Evolutionary conservation across 192 early-diverging fungal genomes (phyloP).

Genomic region (Coemansia sp.): DNA sequence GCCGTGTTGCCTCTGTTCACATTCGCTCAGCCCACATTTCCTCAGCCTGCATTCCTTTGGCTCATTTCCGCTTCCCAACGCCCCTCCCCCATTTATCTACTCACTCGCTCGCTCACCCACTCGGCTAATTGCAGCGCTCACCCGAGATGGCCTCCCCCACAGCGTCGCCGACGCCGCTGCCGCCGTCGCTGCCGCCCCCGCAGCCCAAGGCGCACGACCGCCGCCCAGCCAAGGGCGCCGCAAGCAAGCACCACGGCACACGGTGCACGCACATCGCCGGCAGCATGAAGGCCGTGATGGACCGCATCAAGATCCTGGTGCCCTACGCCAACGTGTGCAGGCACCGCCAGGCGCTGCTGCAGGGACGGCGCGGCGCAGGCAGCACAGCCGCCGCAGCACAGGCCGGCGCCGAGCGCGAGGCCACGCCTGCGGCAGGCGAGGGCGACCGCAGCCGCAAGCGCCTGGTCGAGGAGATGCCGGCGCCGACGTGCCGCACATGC

Average conservation of each 20-base stretch:
- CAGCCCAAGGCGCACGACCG: not conserved
- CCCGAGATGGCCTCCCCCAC: not conserved
- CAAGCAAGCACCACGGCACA: slow-evolving; percentile 1
- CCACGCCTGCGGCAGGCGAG: slow-evolving; percentile 34
- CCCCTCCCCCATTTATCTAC: too few species aligned
- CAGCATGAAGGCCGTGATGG: slow-evolving; percentile 30
- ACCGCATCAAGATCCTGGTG: slow-evolving; percentile 46
- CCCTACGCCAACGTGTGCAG: slow-evolving; percentile 45
- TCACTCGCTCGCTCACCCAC: too few species aligned
- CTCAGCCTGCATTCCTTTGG: too few species aligned
- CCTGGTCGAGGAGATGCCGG: slow-evolving; percentile 54
- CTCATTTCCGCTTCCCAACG: too few species aligned
- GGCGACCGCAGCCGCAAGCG: slow-evolving; percentile 53
- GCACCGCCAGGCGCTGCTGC: slow-evolving; percentile 48
- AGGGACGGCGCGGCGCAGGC: slow-evolving; percentile 36
- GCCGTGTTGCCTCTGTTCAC: too few species aligned
- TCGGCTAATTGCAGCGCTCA: too few species aligned
- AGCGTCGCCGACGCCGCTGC: not conserved
- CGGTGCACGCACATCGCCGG: slow-evolving; percentile 35
- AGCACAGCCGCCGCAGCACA: slow-evolving; percentile 4
- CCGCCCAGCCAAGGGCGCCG: not conserved
- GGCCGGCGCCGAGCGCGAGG: slow-evolving; percentile 17
- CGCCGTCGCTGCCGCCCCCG: not conserved
- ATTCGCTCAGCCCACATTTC: too few species aligned
- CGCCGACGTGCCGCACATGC: slow-evolving; percentile 57